Conservation (phyloP, 108 stramenopile genomes). For the Fragilariopsis cylindrus region DNA sequence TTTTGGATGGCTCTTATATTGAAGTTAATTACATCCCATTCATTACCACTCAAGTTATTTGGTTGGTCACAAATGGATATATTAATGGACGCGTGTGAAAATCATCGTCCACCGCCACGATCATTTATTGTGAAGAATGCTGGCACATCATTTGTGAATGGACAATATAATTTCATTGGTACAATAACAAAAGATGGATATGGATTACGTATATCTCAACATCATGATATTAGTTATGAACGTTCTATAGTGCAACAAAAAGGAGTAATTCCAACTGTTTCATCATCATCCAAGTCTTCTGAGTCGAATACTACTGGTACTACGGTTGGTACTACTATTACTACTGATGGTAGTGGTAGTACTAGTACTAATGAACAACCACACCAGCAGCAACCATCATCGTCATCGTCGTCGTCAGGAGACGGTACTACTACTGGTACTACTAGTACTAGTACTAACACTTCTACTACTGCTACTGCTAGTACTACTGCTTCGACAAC, state of each 20-base stretch:
- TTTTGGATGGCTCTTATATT: slow-evolving; percentile 65
- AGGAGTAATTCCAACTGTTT: too few relatives aligned
- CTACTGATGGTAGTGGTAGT: slow-evolving; percentile 38
- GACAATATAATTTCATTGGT: slow-evolving; percentile 67
- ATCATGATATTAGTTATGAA: slow-evolving; percentile 58
- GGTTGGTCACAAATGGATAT: slow-evolving; percentile 85
- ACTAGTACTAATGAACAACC: too few relatives aligned
- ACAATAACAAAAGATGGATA: slow-evolving; percentile 57
- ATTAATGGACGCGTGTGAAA: slow-evolving; percentile 56
- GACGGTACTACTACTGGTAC: not conserved
- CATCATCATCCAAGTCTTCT: not conserved
- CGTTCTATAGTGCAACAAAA: slow-evolving; percentile 18
- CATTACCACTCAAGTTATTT: slow-evolving; percentile 77
- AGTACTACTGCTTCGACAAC: slow-evolving; percentile 35
- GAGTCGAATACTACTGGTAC: slow-evolving; percentile 23
- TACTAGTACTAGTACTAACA: slow-evolving; percentile 15
- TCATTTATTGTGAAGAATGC: slow-evolving; percentile 66
- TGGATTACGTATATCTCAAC: slow-evolving; percentile 25
- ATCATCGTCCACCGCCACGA: slow-evolving; percentile 74
- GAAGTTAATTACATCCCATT: slow-evolving; percentile 74
- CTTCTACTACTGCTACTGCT: not conserved
- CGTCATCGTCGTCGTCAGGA: too few relatives aligned
- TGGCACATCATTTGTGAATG: slow-evolving; percentile 82
- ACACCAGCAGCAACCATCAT: too few relatives aligned
- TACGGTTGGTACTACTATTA: not conserved